Evolutionary conservation across 371 early-diverging fungal species (phyloP), one percentile per base, ranked within the genome.

Genomic region (Syncephalastrum contaminatum): DNA sequence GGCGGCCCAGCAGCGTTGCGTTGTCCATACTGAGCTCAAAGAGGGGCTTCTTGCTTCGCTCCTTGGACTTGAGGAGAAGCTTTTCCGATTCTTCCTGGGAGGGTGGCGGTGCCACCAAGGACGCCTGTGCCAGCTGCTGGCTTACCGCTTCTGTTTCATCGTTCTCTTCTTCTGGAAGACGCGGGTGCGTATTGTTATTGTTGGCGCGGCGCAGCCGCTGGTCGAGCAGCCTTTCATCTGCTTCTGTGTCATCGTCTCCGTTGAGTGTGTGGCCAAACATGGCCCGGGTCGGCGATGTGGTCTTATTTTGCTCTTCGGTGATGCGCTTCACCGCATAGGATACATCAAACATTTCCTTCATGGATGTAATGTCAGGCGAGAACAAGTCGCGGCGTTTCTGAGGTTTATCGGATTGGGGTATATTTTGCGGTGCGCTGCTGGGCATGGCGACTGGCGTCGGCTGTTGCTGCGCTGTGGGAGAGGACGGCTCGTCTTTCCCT

Each of bases 331-430:
- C 80, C 0, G 86, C 80, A 53, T 80, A 83, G 4, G 82, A 81
- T 18, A 86, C 79, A 65, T 83, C 82, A 69, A 86, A 83, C 61
- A 77, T 74, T 50, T 82, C 86, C 56, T 82, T 84, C 69, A 85
- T 74, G 1, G 76, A 68, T 14, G 77, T 66, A 27, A 83, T 72
- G 1, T 79, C 81, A 4, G 80, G 77, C n/a, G 73, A 69, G 51
- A 67, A 76, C 7, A 76, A 20, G 42, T 75, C 76, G 16, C 67
- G 48, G 18, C 77, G 66, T 27, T 24, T 36, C 25, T 42, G 18
- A 44, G 21, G 25, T 21, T 19, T 21, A 48, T 40, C 15, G 59
- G 40, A 52, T 52, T 52, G 43, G 59, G 59, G 36, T 30, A 30
- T 30, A 59, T 59, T 46, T 53, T 59, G 44, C 40, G 59, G 39